These are phyloP conservation scores for Mycena galericulata DNA, from an alignment of 768 basidiomycete species.

Conservation along the genomic window DNA sequence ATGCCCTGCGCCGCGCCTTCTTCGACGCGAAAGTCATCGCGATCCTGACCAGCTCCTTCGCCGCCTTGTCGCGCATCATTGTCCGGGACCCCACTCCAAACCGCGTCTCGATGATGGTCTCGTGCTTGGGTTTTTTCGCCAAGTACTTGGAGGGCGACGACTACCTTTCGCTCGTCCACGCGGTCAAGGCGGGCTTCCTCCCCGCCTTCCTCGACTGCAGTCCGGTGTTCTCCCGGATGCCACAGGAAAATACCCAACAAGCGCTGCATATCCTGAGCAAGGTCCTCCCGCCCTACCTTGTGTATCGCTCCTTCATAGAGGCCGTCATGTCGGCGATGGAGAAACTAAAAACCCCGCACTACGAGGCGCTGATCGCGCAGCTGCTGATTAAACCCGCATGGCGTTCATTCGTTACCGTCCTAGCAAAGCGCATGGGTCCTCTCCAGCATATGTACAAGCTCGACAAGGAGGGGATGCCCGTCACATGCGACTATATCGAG, in stretches of 20 bases:
- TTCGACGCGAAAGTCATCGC: constrained; percentile 45
- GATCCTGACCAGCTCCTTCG: constrained; percentile 44
- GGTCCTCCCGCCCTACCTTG: too few relatives aligned
- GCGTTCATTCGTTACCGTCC: too few relatives aligned
- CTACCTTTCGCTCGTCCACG: constrained; percentile 48
- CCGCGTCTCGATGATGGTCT: constrained; percentile 40
- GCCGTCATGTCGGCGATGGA: too few relatives aligned
- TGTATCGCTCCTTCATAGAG: too few relatives aligned
- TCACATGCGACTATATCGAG: constrained; percentile 50
- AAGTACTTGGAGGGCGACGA: constrained; percentile 52
- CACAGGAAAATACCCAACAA: constrained; percentile 41
- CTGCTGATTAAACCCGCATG: too few relatives aligned
- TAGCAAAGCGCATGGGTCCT: background rate
- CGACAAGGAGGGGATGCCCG: constrained; percentile 42
- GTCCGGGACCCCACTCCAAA: constrained; percentile 30
- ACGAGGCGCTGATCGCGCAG: too few relatives aligned
- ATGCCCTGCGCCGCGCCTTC: constrained; percentile 48
- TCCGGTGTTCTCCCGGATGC: constrained; percentile 40
- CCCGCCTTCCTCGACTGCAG: constrained; percentile 45
- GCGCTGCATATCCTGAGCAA: too few relatives aligned
- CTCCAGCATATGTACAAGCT: background rate
- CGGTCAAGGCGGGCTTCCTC: constrained; percentile 49
- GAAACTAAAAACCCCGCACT: too few relatives aligned
- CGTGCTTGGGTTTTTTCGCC: constrained; percentile 45
- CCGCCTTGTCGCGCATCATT: constrained; percentile 39